Evolutionary conservation across 805 yeast genomes (phyloP), one percentile per base, ranked within the genome.

Genomic region (Candida schatavii): DNA sequence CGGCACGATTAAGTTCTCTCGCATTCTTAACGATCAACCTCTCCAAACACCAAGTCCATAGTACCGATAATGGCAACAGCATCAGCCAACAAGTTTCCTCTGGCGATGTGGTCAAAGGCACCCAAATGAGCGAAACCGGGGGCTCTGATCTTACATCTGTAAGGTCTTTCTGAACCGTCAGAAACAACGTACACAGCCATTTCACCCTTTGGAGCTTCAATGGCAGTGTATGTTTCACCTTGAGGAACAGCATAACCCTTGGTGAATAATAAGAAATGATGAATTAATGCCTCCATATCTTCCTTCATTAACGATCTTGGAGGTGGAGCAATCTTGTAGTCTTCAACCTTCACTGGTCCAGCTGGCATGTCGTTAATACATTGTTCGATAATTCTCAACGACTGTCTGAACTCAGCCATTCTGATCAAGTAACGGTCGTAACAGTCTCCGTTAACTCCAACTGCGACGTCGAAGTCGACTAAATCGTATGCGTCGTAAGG

Each of bases 131-230:
- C 89, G 62, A 88, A 88, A 35, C 96, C 95, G 37, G 96, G 96
- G n/a, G 95, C 89, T 70, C 96, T 83, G 57, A 88, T 87, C 73
- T 86, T 87, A 74, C 95, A 86, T 70, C 89, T 81, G 72, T 88
- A 88, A 27, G 96, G 96, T 66, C 93, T 79, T 71, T 88, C 96
- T 45, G 85, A 68, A 42, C 96, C 96, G 68, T 88, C 96, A 51
- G 89, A 80, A 43, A 88, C 95, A 40, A 88, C 82, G 59, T 83
- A 88, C 42, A 86, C 95, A 46, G 86, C 96, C 93, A 88, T 85
- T 68, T 88, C 96, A 62, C 96, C 96, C 78, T 88, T 88, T 62
- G 96, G 96, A 19, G 96, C 95, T 71, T 88, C 96, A 52, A 88
- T 87, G 43, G 87, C 91, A 39, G 93, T 85, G 63, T 88, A 88